Evolutionary conservation across 345 rosid genomes (phyloP), one percentile per base, ranked within the genome.

Genomic region (Eutrema heterophyllum): DNA sequence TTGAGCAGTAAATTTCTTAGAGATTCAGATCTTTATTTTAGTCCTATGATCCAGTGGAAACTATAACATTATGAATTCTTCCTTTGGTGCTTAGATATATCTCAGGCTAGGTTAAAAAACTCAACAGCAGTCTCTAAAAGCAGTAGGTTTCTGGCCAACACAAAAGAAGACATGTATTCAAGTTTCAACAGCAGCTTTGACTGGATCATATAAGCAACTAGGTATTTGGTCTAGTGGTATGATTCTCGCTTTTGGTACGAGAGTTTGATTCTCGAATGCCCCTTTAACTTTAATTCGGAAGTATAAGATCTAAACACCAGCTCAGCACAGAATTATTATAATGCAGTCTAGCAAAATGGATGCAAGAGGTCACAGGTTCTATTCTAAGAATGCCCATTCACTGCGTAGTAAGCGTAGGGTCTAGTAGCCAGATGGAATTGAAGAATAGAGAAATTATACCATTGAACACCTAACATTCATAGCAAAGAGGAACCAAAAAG

Each of bases 171-270:
- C 43, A 59, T 21, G 48, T 59, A 39, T 39, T 39, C n/a, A 39
- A 59, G 33, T 36, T 57, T 7, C 45, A 24, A 51, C 33, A 51
- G 33, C n/a, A 40, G 13, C 24, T 59, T 33, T 56, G 21, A n/a
- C 7, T 56, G 21, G 24, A 40, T 62, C 8, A 7, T 2, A 32
- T 21, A 21, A 21, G 24, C 24, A 21, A 21, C 24, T 46, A 87
- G 80, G 81, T 82, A 85, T 81, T 81, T 83, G 59, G 83, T 83
- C 80, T 84, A 84, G 80, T 84, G 85, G 83, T 75, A 81, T 78
- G 86, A 83, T 83, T 88, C 86, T 86, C 59, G 83, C 84, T 86
- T 83, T 75, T 84, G 87, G 87, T 79, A 84, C 72, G 76, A 87
- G 73, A 81, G 81, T 78, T 78, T 35, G 65, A 74, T 82, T 86